A percentile compares a stretch with the other conserved stretches of the same genome.
These are phyloP conservation scores for Mortierella sp. DNA, from an alignment of 371 early-diverging fungal species.

Conservation along the genomic window DNA sequence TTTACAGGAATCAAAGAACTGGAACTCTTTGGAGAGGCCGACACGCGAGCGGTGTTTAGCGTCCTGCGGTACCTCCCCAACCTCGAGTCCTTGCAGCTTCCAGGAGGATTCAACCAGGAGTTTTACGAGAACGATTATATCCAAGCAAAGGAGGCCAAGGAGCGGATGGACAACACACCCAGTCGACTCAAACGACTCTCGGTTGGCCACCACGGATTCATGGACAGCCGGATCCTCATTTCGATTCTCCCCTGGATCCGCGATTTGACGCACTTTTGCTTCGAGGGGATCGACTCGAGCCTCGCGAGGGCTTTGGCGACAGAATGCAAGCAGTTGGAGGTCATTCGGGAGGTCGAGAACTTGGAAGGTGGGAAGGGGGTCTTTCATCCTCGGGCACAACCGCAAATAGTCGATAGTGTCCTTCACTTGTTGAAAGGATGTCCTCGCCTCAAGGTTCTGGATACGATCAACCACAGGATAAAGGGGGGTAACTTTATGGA, in stretches of 20 bases:
- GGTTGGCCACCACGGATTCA: background rate
- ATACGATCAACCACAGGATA: background rate
- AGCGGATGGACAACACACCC: background rate
- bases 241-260: background rate
- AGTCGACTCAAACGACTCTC: background rate
- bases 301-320: background rate
- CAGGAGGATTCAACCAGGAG: background rate
- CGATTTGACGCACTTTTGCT: background rate
- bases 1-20: background rate
- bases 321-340: conserved; percentile 9
- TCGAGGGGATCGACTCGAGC: background rate
- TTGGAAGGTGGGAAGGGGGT: no score
- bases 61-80: background rate
- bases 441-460: conserved; percentile 7
- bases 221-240: background rate
- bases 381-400: background rate
- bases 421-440: background rate
- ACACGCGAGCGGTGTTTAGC: background rate
- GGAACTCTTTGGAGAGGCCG: background rate
- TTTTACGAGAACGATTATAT: background rate
- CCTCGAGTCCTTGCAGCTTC: background rate
- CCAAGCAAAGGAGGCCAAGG: background rate
- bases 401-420: background rate
- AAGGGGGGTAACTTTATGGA: background rate
- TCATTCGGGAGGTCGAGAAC: conserved; percentile 5